phyloP scores from a whole-genome alignment of 352 stramenopile genomes.

The Pythium sp. region DNA sequence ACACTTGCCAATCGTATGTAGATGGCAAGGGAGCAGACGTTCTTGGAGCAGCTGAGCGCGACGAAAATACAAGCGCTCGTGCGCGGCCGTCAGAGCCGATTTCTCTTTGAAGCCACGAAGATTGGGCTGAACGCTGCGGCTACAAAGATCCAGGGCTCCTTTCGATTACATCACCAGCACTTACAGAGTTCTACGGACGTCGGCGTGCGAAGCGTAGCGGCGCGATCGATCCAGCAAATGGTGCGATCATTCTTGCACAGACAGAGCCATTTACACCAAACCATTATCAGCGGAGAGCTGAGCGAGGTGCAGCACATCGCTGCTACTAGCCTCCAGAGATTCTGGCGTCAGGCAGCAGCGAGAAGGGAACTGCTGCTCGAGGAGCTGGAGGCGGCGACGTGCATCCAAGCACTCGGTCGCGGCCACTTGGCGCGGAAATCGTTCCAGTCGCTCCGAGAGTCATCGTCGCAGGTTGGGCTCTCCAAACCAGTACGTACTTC shows the following conservation, averaged over 20 bases:
- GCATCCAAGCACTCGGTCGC: slow-evolving; percentile 63
- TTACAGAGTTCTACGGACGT: slow-evolving; percentile 12
- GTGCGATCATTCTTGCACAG: slow-evolving; percentile 32
- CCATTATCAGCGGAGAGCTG: slow-evolving; percentile 31
- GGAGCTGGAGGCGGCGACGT: slow-evolving; percentile 56
- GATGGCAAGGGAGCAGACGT: slow-evolving; percentile 35
- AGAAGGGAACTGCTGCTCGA: slow-evolving; percentile 27
- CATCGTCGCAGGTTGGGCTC: slow-evolving; percentile 19
- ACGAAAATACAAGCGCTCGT: slow-evolving; percentile 68
- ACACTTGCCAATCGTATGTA: slow-evolving; percentile 13
- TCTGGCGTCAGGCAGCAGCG: slow-evolving; percentile 32
- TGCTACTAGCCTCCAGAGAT: slow-evolving; percentile 44
- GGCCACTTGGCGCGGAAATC: slow-evolving; percentile 55
- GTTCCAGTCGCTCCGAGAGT: slow-evolving; percentile 35
- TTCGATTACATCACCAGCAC: slow-evolving; percentile 24
- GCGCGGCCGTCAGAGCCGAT: slow-evolving; percentile 51
- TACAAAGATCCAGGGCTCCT: slow-evolving; percentile 45
- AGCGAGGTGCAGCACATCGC: slow-evolving; percentile 52
- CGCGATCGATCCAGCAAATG: slow-evolving; percentile 42
- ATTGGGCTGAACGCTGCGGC: slow-evolving; percentile 45
- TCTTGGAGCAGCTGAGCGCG: slow-evolving; percentile 44
- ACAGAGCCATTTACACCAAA: slow-evolving; percentile 23
- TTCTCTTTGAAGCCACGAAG: slow-evolving; percentile 40
- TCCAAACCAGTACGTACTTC: slow-evolving; percentile 14
- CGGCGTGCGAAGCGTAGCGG: slow-evolving; percentile 49